A percentile compares a stretch with the other conserved stretches of the same genome.
Conservation (phyloP, 345 rosid genomes). For the Rhizophora apiculata region DNA sequence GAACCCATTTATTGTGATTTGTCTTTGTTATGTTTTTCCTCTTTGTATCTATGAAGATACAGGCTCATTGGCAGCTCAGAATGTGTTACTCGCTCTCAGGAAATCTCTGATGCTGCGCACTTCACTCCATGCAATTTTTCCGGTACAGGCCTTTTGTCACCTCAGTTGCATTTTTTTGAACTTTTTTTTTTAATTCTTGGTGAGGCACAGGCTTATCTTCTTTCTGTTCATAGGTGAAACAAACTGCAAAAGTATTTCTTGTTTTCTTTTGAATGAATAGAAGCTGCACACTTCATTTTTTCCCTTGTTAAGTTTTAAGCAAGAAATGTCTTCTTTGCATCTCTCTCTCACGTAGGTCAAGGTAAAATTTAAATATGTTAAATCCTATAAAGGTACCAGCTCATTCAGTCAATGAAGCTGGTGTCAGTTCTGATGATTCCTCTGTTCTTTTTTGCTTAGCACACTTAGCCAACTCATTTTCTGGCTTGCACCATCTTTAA, state of each 20-base stretch:
- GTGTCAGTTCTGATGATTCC: too few relatives aligned
- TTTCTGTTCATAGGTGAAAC: not conserved
- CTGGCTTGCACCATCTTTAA: too few relatives aligned
- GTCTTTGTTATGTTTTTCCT: not conserved
- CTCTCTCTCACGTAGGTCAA: too few relatives aligned
- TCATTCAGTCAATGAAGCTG: too few relatives aligned
- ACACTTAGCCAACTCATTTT: too few relatives aligned
- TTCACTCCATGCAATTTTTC: slow-evolving; percentile 51
- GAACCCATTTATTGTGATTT: not conserved
- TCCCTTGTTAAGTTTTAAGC: not conserved
- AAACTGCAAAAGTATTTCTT: not conserved
- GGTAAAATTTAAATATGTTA: too few relatives aligned
- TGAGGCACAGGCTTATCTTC: not conserved
- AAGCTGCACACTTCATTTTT: not conserved
- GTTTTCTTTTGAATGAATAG: not conserved
- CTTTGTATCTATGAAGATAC: slow-evolving; percentile 28
- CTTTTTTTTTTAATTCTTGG: not conserved
- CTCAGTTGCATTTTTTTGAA: not conserved
- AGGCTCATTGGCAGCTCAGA: slow-evolving; percentile 40
- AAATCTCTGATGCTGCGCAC: slow-evolving; percentile 64
- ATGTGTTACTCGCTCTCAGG: slow-evolving; percentile 57
- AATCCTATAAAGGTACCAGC: too few relatives aligned
- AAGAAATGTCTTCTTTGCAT: too few relatives aligned
- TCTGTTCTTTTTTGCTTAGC: too few relatives aligned
- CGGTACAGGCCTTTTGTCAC: slow-evolving; percentile 36